Percentiles rank a stretch among this genome's conserved stretches.
Conservation (phyloP, 257 asterid species). For the Verbascum thapsus region DNA sequence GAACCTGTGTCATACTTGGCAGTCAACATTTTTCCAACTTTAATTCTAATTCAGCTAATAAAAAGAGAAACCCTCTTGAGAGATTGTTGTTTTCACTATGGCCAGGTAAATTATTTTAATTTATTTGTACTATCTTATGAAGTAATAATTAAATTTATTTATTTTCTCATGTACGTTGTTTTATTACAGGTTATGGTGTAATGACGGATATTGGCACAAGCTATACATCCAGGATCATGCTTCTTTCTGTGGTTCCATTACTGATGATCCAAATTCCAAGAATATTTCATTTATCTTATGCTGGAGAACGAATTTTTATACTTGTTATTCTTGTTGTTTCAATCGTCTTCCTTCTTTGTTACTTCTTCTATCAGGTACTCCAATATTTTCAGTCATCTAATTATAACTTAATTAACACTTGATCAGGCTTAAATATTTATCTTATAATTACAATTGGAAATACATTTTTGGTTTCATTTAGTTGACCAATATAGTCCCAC, state of each 20-base stretch:
- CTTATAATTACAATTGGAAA: too few relatives aligned
- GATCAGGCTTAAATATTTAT: too few relatives aligned
- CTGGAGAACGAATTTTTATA: conserved; percentile 32
- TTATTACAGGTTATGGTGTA: conserved; percentile 49
- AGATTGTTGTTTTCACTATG: conserved; percentile 39
- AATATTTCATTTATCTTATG: conserved; percentile 31
- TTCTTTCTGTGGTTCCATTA: conserved; percentile 56
- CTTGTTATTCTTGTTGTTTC: conserved; percentile 48
- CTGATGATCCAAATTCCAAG: conserved; percentile 42
- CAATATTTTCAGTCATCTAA: background rate
- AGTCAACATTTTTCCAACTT: conserved; percentile 30
- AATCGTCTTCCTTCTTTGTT: conserved; percentile 38
- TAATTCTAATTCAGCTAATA: conserved; percentile 16
- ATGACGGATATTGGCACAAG: conserved; percentile 45
- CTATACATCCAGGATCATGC: conserved; percentile 58
- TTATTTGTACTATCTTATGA: background rate
- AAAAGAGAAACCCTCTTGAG: conserved; percentile 35
- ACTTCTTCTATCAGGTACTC: conserved; percentile 72
- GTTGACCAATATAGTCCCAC: too few relatives aligned
- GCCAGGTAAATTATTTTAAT: conserved; percentile 39
- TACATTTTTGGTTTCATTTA: too few relatives aligned
- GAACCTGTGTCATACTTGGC: conserved; percentile 56
- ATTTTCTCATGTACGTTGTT: background rate
- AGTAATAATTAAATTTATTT: background rate
- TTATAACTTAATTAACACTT: too few relatives aligned